These are phyloP conservation scores for Ogataea polymorpha DNA, from an alignment of 805 yeast species.

Conservation along the genomic window DNA sequence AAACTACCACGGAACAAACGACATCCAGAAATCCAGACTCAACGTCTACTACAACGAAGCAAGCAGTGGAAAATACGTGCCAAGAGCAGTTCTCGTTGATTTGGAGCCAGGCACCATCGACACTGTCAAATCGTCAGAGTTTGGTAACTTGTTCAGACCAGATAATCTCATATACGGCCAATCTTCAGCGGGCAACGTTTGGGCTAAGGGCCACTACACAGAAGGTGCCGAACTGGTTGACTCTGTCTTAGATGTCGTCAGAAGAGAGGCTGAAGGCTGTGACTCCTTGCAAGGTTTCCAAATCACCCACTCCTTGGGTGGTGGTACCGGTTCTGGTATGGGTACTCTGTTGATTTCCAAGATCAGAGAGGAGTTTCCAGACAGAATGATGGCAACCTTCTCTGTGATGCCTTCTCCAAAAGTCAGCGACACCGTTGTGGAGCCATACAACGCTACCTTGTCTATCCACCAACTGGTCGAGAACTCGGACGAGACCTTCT, in stretches of 20 bases:
- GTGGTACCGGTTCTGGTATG: conserved; percentile 98
- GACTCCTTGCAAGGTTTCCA: conserved; percentile 95
- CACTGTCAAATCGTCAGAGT: conserved; percentile 72
- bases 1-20: conserved; percentile 59
- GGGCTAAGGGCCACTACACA: conserved; percentile 97
- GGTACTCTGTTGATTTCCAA: conserved; percentile 84
- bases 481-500: conserved; percentile 88
- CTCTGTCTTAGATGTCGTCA: conserved; percentile 80
- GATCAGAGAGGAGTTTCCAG: conserved; percentile 90
- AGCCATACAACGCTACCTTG: conserved; percentile 90
- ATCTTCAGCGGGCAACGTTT: conserved; percentile 90
- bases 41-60: conserved; percentile 90
- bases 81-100: conserved; percentile 89
- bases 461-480: conserved; percentile 91
- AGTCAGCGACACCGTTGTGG: conserved; percentile 90
- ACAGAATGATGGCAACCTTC: conserved; percentile 94
- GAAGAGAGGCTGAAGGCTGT: conserved; percentile 92
- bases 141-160: conserved; percentile 86
- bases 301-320: conserved; percentile 76
- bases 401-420: conserved; percentile 92
- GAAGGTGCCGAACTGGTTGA: conserved; percentile 95
- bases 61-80: conserved; percentile 82
- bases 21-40: conserved; percentile 49
- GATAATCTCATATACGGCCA: conserved; percentile 89
- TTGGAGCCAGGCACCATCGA: conserved; percentile 94